A percentile compares a stretch with the other conserved stretches of the same genome.
Conservation (phyloP, 2,329 filamentous ascomycete genomes). For the Pseudogymnoascus sp. region DNA sequence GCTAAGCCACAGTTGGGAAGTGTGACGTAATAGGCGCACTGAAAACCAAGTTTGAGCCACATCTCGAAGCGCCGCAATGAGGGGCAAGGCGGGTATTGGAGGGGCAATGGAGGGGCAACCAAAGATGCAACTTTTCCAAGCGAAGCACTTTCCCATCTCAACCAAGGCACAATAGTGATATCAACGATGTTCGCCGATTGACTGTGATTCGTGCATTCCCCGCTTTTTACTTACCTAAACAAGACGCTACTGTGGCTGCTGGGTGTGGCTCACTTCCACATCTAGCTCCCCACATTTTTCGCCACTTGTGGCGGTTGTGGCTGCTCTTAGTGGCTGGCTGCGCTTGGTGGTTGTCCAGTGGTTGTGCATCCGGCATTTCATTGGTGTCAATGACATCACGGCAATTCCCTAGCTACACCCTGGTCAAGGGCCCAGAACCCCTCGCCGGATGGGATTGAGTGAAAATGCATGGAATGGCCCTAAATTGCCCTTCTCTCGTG, state of each 20-base stretch:
- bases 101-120: slow-evolving; percentile 1
- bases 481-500: neutral
- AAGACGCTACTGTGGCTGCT: neutral
- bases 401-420: neutral
- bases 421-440: neutral
- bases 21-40: neutral
- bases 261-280: neutral
- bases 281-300: neutral
- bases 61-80: neutral
- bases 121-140: neutral
- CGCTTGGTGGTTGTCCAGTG: neutral
- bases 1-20: slow-evolving; percentile 1
- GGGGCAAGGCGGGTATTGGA: neutral
- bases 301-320: slow-evolving; percentile 4
- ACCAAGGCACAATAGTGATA: slow-evolving; percentile 1
- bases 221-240: neutral
- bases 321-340: neutral
- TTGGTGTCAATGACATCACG: neutral
- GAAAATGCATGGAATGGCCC: neutral
- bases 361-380: neutral
- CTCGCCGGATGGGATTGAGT: neutral
- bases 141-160: neutral
- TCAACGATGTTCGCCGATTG: neutral
- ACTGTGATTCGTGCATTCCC: neutral
- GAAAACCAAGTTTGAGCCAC: slow-evolving; percentile 7